phyloP scores from a whole-genome alignment of 192 early-diverging fungal genomes.

The Podila epicladia region DNA sequence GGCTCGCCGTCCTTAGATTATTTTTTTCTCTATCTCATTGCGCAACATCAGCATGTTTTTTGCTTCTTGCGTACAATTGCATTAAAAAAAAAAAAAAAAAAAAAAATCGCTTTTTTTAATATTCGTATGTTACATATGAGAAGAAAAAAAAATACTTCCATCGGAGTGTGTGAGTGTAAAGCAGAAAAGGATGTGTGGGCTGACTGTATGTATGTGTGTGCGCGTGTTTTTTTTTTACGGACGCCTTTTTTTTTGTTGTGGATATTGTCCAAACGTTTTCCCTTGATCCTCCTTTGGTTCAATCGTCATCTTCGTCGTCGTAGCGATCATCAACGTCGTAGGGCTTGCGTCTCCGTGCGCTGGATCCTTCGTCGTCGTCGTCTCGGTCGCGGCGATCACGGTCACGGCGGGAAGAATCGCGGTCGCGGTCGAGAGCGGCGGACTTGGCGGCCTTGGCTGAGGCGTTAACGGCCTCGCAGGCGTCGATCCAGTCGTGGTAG shows the following conservation, averaged over 20 bases:
- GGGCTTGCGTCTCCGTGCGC: background rate
- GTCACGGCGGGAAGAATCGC: background rate
- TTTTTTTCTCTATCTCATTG: no score
- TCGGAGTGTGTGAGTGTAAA: no score
- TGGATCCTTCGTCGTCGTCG: background rate
- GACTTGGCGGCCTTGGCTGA: slow-evolving; percentile 13
- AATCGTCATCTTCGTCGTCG: background rate
- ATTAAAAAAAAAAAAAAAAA: no score
- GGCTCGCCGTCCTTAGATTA: no score
- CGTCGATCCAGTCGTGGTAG: slow-evolving; percentile 92
- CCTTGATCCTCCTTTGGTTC: background rate
- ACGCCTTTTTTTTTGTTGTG: no score
- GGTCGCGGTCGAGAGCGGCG: slow-evolving; percentile 3
- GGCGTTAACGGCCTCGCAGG: slow-evolving; percentile 67
- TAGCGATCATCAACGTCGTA: background rate
- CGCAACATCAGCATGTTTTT: no score
- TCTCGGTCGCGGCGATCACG: background rate
- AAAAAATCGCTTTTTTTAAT: no score
- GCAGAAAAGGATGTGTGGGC: no score
- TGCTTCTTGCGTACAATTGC: background rate
- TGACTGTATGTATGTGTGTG: no score
- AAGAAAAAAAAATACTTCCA: no score
- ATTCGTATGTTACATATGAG: no score
- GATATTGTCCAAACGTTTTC: no score
- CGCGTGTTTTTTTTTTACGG: background rate